Percentiles rank a stretch among this genome's conserved stretches.
Conservation (phyloP, 768 basidiomycete species). For the Boletus vermiculosoides region DNA sequence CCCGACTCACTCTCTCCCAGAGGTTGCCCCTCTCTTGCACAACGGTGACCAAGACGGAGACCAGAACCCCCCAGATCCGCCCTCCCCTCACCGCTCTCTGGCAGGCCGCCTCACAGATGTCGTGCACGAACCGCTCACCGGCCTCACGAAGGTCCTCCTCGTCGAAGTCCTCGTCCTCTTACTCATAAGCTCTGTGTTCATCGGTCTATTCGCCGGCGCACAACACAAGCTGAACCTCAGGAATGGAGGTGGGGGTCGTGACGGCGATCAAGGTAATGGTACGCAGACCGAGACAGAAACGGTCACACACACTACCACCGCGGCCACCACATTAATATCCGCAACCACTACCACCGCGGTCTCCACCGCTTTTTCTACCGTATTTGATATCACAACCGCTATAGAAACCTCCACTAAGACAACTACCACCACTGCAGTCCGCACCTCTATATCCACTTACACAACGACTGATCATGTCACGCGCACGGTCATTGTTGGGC, state of each 20-base stretch:
- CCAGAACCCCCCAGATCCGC: conserved; percentile 31
- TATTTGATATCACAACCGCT: conserved; percentile 35
- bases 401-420: conserved; percentile 43
- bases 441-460: conserved; percentile 39
- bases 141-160: conserved; percentile 80
- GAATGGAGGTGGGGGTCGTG: conserved; percentile 34
- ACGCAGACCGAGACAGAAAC: conserved; percentile 36
- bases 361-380: conserved; percentile 31
- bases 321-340: conserved; percentile 29
- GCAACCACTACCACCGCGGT: conserved; percentile 36
- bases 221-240: conserved; percentile 70
- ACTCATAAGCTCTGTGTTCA: conserved; percentile 81
- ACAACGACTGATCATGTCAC: conserved; percentile 37
- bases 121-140: conserved; percentile 76
- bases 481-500: conserved; percentile 41
- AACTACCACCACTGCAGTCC: conserved; percentile 37
- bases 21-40: conserved; percentile 62
- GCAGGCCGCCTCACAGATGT: conserved; percentile 44
- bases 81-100: conserved; percentile 37
- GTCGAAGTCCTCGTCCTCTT: conserved; percentile 73
- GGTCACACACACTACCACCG: conserved; percentile 33
- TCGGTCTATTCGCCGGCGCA: conserved; percentile 90
- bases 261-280: conserved; percentile 30
- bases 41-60: conserved; percentile 46
- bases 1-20: conserved; percentile 36